phyloP scores from a whole-genome alignment of 1,284 basidiomycete species.

The Microbotryum saponariae region DNA sequence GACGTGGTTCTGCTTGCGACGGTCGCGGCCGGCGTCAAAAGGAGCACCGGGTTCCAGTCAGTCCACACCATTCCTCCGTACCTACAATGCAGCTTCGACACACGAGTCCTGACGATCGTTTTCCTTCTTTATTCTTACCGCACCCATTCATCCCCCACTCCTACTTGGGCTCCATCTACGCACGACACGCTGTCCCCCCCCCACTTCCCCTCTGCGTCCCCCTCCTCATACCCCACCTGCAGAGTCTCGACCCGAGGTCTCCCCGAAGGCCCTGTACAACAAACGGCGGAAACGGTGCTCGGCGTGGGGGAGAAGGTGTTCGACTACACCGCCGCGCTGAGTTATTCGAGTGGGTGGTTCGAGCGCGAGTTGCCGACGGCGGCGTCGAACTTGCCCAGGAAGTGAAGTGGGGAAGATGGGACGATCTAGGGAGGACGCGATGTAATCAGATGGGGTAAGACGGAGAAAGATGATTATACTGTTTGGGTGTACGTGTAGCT shows the following conservation, averaged over 20 bases:
- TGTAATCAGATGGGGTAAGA: too few relatives aligned
- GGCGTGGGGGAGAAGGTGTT: slow-evolving; percentile 82
- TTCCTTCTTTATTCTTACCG: neutral
- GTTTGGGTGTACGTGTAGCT: too few relatives aligned
- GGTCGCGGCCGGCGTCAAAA: slow-evolving; percentile 81
- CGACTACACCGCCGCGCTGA: slow-evolving; percentile 41
- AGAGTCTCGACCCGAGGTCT: slow-evolving; percentile 29
- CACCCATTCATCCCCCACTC: neutral
- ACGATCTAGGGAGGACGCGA: neutral
- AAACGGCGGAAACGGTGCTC: slow-evolving; percentile 71
- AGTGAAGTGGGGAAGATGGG: neutral
- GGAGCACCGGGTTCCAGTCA: slow-evolving; percentile 80
- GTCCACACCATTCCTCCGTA: slow-evolving; percentile 40
- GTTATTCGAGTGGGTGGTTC: slow-evolving; percentile 28
- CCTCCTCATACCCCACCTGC: neutral
- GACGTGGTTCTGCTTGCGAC: slow-evolving; percentile 83
- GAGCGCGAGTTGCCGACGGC: slow-evolving; percentile 18
- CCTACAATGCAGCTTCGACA: neutral
- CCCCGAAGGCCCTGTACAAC: slow-evolving; percentile 38
- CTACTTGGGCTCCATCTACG: neutral
- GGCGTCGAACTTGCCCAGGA: neutral
- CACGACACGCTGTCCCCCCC: neutral
- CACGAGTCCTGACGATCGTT: too few relatives aligned
- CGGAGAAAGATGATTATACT: too few relatives aligned
- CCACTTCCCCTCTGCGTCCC: neutral